Conservation (phyloP, 768 basidiomycete species). For the Glaciozyma martinii region DNA sequence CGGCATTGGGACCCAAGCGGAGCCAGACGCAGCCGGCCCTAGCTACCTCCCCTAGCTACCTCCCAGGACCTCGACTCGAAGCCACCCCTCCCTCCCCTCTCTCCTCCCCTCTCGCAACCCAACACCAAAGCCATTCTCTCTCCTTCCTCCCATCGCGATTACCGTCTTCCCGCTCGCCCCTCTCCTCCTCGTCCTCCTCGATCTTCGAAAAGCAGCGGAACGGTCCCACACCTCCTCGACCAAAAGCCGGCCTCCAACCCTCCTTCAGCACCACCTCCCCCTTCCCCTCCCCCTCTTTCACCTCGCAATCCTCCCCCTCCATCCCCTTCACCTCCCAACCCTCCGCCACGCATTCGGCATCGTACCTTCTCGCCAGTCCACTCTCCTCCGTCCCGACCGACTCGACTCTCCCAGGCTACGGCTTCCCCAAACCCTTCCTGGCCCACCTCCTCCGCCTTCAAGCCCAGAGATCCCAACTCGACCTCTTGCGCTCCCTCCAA, state of each 20-base stretch:
- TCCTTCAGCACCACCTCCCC: background rate
- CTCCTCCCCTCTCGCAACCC: background rate
- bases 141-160: conserved; percentile 10
- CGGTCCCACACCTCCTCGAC: background rate
- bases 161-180: background rate
- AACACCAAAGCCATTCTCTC: background rate
- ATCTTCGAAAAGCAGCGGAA: background rate
- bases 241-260: background rate
- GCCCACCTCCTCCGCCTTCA: conserved; percentile 29
- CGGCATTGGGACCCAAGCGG: background rate
- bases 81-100: conserved; percentile 1
- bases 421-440: conserved; percentile 38
- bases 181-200: conserved; percentile 11
- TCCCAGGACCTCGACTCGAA: conserved; percentile 30
- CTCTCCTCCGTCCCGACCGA: background rate
- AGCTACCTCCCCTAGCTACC: conserved; percentile 29
- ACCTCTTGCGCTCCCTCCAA: conserved; percentile 56
- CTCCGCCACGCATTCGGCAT: conserved; percentile 14
- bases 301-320: conserved; percentile 13
- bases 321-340: conserved; percentile 22
- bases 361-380: conserved; percentile 15
- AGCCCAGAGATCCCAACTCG: conserved; percentile 33
- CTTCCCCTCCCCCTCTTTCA: conserved; percentile 16
- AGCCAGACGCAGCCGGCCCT: conserved; percentile 5
- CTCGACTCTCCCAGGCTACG: conserved; percentile 24